phyloP scores from a whole-genome alignment of 1,139 yeast genomes.

The Pichia sp. region DNA sequence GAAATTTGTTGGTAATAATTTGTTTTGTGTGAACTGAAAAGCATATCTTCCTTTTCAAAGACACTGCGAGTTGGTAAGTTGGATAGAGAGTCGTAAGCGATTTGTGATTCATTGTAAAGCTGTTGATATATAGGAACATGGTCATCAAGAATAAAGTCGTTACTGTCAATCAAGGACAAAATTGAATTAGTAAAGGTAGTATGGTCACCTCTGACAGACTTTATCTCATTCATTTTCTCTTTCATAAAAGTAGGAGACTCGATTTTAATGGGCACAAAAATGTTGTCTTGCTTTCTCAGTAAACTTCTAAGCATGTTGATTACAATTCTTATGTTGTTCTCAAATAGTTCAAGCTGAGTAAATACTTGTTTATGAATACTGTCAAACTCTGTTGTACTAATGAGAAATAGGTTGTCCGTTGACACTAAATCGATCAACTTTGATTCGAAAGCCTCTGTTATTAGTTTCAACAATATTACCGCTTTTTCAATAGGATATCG shows the following conservation, averaged over 20 bases:
- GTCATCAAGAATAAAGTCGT: slow-evolving; percentile 31
- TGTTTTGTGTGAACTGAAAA: slow-evolving; percentile 27
- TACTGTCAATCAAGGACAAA: slow-evolving; percentile 30
- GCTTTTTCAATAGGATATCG: slow-evolving; percentile 67
- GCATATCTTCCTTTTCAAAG: slow-evolving; percentile 17
- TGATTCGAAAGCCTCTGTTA: slow-evolving; percentile 44
- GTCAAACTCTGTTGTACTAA: slow-evolving; percentile 36
- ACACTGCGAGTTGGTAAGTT: slow-evolving; percentile 19
- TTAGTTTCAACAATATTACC: slow-evolving; percentile 58
- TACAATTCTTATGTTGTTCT: slow-evolving; percentile 51
- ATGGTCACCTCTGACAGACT: slow-evolving; percentile 51
- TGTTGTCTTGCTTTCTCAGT: slow-evolving; percentile 69
- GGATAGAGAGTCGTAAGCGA: slow-evolving; percentile 41
- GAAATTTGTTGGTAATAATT: slow-evolving; percentile 41
- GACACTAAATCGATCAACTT: slow-evolving; percentile 33
- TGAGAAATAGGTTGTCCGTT: slow-evolving; percentile 34
- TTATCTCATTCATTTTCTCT: slow-evolving; percentile 45
- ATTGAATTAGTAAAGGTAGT: slow-evolving; percentile 34
- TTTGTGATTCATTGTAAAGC: slow-evolving; percentile 32
- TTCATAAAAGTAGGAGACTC: slow-evolving; percentile 42
- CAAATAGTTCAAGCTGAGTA: slow-evolving; percentile 43
- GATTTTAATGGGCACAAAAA: slow-evolving; percentile 63
- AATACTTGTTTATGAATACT: slow-evolving; percentile 27
- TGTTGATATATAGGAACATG: slow-evolving; percentile 6
- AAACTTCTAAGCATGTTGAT: slow-evolving; percentile 66